Base-by-base conservation (phyloP, 1,284 basidiomycete species). In the Cystobasidium slooffiae region DNA sequence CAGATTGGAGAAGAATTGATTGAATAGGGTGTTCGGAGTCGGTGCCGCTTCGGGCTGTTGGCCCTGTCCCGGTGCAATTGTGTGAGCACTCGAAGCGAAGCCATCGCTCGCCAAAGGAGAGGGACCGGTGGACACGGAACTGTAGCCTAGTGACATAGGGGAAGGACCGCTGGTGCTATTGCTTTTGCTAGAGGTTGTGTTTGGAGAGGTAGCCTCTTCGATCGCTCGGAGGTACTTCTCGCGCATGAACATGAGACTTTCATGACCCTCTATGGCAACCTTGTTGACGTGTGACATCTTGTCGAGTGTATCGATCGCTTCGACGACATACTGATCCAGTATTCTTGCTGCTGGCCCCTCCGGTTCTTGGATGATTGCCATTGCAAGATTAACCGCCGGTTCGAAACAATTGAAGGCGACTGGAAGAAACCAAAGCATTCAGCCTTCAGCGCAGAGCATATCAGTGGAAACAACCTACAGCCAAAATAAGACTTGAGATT, bases 21-120 rank as follows among this genome's bases (percentile, higher is more conserved):
- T 59, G 63, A 73, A 73, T 10, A 73, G 63, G 1, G 70, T 73
- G 20, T 73, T 73, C 7, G 70, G 70, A 1, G 70, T 73, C 1
- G 61, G 62, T 7, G 70, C 70, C n/a, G 53, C 52, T 59, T 55
- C 53, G 31, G 64, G 64, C 16, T 66, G 64, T 14, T 47, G 61
- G 1, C 24, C 12, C 1, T 53, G 7, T 18, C 49, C 37, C 9
- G 16, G 22, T 24, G 66, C 53, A 22, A 49, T 24, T 12, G 53
- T 37, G 14, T 68, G 31, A 22, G 7, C n/a, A 20, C 47, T 44
- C 20, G 66, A 31, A 44, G 66, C 18, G 12, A 53, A 49, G 20
- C 5, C 31, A 43, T 44, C 43, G n/a, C 12, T 59, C 5, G 18
- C 16, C 12, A n/a, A 43, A 14, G 69, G 61, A 9, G 69, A 62